Base-by-base conservation (phyloP, 164 flowering plant species). In the Santalum album region DNA sequence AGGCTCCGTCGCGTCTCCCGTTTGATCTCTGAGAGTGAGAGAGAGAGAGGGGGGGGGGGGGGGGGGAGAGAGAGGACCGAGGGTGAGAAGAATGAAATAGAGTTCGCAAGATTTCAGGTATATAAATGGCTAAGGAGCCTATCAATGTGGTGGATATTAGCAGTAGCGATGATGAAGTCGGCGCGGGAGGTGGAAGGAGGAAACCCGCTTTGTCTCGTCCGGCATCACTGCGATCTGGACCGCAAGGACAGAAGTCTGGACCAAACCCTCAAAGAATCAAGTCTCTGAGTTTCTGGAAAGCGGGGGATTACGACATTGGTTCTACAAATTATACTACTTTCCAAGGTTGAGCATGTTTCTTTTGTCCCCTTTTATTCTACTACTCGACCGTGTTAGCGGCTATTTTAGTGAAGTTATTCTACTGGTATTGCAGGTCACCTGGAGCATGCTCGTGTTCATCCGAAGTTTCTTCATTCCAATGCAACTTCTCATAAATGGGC, bases 401-500 rank as follows among this genome's bases (percentile, higher is more conserved):
- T 14, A 38, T 10, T 57, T 57, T 23, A 1, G 24, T 60, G 29
- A 48, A 1, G 19, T 0, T 23, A n/a, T 46, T 20, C 18, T 20
- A 40, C 34, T 42, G 11, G 10, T 23, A 19, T 42, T 61, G 7
- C 59, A 87, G 97, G 80, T 57, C 67, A 66, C 42, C 55, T 88
- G 65, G 95, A 91, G 59, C 88, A 81, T 72, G 91, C 94, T 1
- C 78, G 92, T 11, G 86, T 90, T 16, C 95, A 90, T 53, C 95
- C 95, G 0, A 84, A 84, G 78, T 90, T 90, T 69, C 81, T 90
- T 15, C 97, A 86, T 69, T 86, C 97, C 2, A 90, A 90, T 69
- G 97, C 95, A 1, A 90, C 97, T 25, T 90, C 97, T 7, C 97
- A 90, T 60, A 86, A 84, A 63, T 86, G 97, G 95, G 92, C 92